phyloP scores from a whole-genome alignment of 108 stramenopile species.

The Stephanodiscus minutulus region DNA sequence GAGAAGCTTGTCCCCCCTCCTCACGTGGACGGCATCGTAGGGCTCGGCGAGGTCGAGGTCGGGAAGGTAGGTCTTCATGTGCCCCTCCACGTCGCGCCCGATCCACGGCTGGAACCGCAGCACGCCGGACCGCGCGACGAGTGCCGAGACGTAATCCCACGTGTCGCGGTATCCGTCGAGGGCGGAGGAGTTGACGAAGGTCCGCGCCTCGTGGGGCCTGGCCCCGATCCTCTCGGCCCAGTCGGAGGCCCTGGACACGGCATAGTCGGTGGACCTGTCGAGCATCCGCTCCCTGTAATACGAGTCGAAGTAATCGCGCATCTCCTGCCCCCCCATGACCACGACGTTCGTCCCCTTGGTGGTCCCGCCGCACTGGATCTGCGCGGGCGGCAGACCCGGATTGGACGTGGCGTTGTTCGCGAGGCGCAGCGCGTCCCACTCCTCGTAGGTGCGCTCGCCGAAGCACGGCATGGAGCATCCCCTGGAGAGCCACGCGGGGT shows the following conservation, averaged over 20 bases:
- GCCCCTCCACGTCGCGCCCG: conserved; percentile 31
- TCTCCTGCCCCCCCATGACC: conserved; percentile 1
- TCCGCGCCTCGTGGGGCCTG: conserved; percentile 20
- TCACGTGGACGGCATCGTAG: conserved; percentile 41
- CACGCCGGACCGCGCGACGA: conserved; percentile 34
- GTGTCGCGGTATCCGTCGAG: conserved; percentile 20
- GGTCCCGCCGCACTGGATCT: background rate
- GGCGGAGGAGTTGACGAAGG: conserved; percentile 11
- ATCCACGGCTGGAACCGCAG: conserved; percentile 48
- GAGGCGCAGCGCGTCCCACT: conserved; percentile 12
- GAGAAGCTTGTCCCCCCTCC: conserved; percentile 35
- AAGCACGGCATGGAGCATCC: conserved; percentile 17
- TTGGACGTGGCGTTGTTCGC: background rate
- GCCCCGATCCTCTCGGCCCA: conserved; percentile 38
- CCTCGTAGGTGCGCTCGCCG: conserved; percentile 6
- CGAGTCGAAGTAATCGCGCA: conserved; percentile 5
- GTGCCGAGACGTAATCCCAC: conserved; percentile 43
- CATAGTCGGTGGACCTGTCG: background rate
- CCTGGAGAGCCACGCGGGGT: conserved; percentile 17
- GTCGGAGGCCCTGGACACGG: background rate
- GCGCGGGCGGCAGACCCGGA: background rate
- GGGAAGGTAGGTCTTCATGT: conserved; percentile 11
- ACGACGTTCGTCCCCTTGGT: background rate
- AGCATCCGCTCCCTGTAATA: conserved; percentile 3
- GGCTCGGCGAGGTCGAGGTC: conserved; percentile 23